These are phyloP conservation scores for Pseudozyma flocculosa DNA, from an alignment of 1,284 basidiomycete species.

Conservation along the genomic window DNA sequence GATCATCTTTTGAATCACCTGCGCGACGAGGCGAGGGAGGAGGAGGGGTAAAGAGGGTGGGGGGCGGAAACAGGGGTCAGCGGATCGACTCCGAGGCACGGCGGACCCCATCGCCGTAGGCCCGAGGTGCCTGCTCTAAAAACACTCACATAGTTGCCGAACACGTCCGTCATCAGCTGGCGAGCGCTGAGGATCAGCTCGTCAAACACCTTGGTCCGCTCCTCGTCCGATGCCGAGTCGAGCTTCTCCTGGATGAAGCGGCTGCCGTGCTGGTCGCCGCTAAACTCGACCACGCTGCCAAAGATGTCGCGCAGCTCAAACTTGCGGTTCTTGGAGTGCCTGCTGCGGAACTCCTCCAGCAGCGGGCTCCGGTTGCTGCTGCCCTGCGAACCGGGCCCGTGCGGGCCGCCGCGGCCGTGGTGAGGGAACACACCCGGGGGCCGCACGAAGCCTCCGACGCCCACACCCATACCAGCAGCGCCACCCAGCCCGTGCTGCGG, in stretches of 20 bases:
- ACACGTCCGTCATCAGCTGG: constrained; percentile 86
- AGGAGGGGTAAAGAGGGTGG: neutral
- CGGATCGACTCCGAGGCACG: no score
- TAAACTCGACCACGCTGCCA: constrained; percentile 87
- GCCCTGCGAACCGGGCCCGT: neutral
- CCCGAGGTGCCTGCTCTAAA: no score
- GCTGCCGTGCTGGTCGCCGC: constrained; percentile 86
- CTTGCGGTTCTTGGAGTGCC: constrained; percentile 32
- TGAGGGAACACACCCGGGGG: constrained; percentile 1
- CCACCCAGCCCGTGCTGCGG: no score
- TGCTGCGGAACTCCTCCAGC: constrained; percentile 47
- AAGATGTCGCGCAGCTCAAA: constrained; percentile 71
- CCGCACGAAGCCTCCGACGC: constrained; percentile 10
- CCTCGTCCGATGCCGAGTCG: constrained; percentile 68
- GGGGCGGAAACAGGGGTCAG: no score
- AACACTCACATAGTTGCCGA: constrained; percentile 82
- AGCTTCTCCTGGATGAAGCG: constrained; percentile 61
- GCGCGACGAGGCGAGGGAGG: no score
- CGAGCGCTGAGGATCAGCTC: constrained; percentile 83
- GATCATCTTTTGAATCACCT: constrained; percentile 84
- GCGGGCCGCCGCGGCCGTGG: neutral
- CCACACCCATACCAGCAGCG: no score
- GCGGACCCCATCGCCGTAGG: no score
- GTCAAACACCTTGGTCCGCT: constrained; percentile 69
- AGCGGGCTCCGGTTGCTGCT: constrained; percentile 22